These are phyloP conservation scores for Trifolium subterraneum DNA, from an alignment of 306 rosid species.

Conservation along the genomic window DNA sequence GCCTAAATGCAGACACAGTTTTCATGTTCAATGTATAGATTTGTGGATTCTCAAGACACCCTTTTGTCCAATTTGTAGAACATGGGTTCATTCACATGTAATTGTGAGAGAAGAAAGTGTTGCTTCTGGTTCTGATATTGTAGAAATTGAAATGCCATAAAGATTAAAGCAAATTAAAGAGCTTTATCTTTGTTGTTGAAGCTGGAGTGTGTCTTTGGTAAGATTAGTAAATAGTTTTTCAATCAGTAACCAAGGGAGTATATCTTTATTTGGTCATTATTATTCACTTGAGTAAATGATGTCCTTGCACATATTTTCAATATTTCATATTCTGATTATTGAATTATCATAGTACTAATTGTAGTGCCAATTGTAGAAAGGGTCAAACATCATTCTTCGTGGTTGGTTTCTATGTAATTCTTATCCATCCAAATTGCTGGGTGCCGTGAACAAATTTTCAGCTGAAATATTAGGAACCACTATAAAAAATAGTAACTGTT, in stretches of 20 bases:
- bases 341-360: neutral
- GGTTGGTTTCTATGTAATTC: conserved; percentile 20
- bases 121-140: conserved; percentile 29
- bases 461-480: conserved; percentile 15
- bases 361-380: neutral
- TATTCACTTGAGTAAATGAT: neutral
- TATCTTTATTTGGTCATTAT: no score
- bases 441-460: conserved; percentile 16
- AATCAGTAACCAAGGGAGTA: no score
- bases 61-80: conserved; percentile 69
- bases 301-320: neutral
- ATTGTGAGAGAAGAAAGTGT: neutral
- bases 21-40: conserved; percentile 68
- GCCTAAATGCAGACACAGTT: conserved; percentile 63
- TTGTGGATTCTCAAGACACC: conserved; percentile 63
- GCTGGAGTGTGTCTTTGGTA: neutral
- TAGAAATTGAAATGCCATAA: conserved; percentile 38
- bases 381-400: conserved; percentile 18
- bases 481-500: neutral
- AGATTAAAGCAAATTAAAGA: conserved; percentile 11
- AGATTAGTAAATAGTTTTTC: neutral
- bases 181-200: neutral
- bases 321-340: neutral
- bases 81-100: conserved; percentile 37
- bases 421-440: conserved; percentile 28